Conservation (phyloP, 345 rosid genomes). For the Ceriops decandra region DNA sequence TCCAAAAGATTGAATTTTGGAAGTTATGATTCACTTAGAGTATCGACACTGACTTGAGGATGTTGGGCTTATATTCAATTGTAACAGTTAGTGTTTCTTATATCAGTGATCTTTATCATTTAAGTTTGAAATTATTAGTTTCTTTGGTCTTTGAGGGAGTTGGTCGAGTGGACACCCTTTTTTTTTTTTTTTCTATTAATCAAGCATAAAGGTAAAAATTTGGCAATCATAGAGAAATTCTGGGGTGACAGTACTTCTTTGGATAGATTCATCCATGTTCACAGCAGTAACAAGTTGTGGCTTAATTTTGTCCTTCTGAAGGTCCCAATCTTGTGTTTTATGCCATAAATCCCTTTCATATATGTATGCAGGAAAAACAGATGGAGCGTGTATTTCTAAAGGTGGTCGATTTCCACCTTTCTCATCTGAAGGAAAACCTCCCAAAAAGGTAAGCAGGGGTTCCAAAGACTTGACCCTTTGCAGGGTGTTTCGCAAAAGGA, state of each 20-base stretch:
- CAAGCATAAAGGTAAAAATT: neutral
- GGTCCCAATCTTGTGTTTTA: neutral
- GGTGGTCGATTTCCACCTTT: constrained; percentile 82
- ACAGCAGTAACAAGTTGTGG: neutral
- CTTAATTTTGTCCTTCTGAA: constrained; percentile 1
- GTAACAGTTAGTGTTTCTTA: neutral
- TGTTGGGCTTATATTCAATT: neutral
- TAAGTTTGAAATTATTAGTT: neutral
- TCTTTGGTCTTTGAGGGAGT: neutral
- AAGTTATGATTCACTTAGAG: too few relatives aligned
- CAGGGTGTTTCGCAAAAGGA: constrained; percentile 70
- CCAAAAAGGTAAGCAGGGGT: constrained; percentile 62
- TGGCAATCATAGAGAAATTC: neutral
- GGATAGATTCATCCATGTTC: neutral
- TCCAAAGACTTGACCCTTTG: constrained; percentile 75
- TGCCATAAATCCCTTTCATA: neutral
- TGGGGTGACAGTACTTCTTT: neutral
- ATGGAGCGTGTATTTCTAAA: constrained; percentile 69
- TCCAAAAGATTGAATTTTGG: too few relatives aligned
- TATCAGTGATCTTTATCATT: neutral
- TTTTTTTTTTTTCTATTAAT: neutral
- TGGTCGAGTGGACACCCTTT: neutral
- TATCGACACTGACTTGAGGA: neutral
- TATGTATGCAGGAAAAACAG: constrained; percentile 36
- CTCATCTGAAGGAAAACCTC: constrained; percentile 71